A percentile compares a stretch with the other conserved stretches of the same genome.
phyloP scores from a whole-genome alignment of 768 basidiomycete genomes.

The Pluteus cervinus region DNA sequence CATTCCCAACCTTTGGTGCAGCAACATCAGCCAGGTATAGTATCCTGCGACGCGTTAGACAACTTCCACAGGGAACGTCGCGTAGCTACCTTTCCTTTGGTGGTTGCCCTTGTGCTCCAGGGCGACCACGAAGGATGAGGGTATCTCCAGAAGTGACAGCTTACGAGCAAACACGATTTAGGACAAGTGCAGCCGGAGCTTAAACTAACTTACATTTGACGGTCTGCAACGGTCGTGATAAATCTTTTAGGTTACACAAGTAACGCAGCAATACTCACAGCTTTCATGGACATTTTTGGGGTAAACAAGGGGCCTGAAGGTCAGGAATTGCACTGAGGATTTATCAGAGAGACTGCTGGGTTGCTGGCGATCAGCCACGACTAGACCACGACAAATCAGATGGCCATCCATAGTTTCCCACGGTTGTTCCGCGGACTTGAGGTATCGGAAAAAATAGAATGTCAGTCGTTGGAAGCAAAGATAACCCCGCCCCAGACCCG shows the following conservation, averaged over 20 bases:
- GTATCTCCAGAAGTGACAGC: slow-evolving; percentile 91
- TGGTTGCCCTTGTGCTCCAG: slow-evolving; percentile 76
- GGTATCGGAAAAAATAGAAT: no score
- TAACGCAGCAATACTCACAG: slow-evolving; percentile 44
- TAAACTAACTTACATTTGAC: slow-evolving; percentile 44
- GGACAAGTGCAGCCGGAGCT: slow-evolving; percentile 15
- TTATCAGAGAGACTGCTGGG: no score
- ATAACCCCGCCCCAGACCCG: no score
- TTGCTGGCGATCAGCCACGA: no score
- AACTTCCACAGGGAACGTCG: not conserved
- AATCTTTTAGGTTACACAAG: not conserved
- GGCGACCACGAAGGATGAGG: slow-evolving; percentile 72
- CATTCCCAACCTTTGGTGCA: slow-evolving; percentile 80
- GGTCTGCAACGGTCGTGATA: slow-evolving; percentile 27
- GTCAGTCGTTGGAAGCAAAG: no score
- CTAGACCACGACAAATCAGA: no score
- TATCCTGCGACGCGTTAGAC: slow-evolving; percentile 40
- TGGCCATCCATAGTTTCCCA: no score
- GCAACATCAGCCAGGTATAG: slow-evolving; percentile 85
- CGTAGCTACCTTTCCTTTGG: slow-evolving; percentile 77
- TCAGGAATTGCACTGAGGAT: not conserved
- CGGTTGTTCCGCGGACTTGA: no score
- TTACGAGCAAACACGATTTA: slow-evolving; percentile 25
- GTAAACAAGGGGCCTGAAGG: not conserved
- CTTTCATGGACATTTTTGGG: slow-evolving; percentile 64